Evolutionary conservation across 176 grass and related monocot species (phyloP).

Genomic region (Hordeum marinum): DNA sequence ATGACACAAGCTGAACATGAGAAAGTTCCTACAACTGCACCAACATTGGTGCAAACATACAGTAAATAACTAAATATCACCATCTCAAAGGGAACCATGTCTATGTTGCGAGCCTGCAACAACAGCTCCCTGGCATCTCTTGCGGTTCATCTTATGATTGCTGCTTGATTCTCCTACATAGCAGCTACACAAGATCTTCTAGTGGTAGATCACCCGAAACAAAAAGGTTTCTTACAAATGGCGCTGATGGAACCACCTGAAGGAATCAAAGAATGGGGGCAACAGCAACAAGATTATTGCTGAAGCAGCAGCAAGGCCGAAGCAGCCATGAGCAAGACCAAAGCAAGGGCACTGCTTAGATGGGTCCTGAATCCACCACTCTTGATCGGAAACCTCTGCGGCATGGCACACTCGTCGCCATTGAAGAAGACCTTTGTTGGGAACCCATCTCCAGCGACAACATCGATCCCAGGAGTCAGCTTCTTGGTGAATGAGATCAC

Average conservation of each 20-base stretch:
- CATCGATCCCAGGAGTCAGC: slow-evolving; percentile 57
- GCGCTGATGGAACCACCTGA: slow-evolving; percentile 20
- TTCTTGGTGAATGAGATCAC: slow-evolving; percentile 90
- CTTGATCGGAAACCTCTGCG: slow-evolving; percentile 37
- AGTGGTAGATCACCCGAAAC: slow-evolving; percentile 29
- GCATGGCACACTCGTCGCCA: slow-evolving; percentile 74
- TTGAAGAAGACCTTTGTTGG: slow-evolving; percentile 95
- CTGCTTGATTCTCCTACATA: slow-evolving; percentile 25
- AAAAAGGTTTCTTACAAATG: slow-evolving; percentile 52
- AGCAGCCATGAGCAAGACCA: slow-evolving; percentile 35
- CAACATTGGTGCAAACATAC: slow-evolving; percentile 13
- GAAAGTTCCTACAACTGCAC: background rate
- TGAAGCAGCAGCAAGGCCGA: slow-evolving; percentile 43
- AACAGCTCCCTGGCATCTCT: background rate
- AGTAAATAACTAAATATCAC: slow-evolving; percentile 6
- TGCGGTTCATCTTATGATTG: slow-evolving; percentile 10
- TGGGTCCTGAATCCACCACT: slow-evolving; percentile 39
- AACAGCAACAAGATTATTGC: slow-evolving; percentile 39
- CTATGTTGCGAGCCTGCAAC: slow-evolving; percentile 38
- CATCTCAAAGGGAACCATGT: slow-evolving; percentile 14
- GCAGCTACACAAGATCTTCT: slow-evolving; percentile 30
- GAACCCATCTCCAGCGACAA: slow-evolving; percentile 69
- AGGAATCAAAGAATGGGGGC: slow-evolving; percentile 70
- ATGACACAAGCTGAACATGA: slow-evolving; percentile 15
- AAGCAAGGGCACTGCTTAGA: slow-evolving; percentile 13